Base-by-base conservation (phyloP, 306 rosid genomes). In the Malus domestica region DNA sequence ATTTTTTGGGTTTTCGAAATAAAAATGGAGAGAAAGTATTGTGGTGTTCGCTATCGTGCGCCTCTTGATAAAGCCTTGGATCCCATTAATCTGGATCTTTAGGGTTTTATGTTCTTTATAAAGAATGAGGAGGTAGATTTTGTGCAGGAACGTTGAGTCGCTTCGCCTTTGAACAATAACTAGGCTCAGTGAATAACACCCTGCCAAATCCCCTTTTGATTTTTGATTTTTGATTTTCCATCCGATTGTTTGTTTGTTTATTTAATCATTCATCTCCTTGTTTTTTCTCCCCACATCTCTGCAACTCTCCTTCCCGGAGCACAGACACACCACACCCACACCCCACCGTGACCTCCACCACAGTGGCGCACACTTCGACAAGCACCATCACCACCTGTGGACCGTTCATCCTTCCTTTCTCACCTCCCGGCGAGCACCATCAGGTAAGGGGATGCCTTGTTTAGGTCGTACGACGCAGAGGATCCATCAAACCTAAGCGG, bases 81-180 rank as follows among this genome's bases (percentile, higher is more conserved):
- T 86, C 84, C 83, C 3, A 16, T 3, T 7, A 8, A 18, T 4
- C 58, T 81, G 83, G 79, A 73, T 73, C 70, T 40, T 14, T 33
- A 14, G 63, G 68, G 88, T 19, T 74, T 74, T 67, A 80, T 18
- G 9, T 44, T 78, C 67, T 61, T 29, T 25, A 19, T 19, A 52
- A 30, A 64, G 40, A 22, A 6, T 6, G 42, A 49, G 54, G 96
- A 80, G 93, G 93, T 89, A 94, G 5, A 79, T 75, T 73, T 74
- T 23, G 4, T 8, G 97, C 97, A 85, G 90, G 80, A 27, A 74
- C 4, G 99, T 96, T 95, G 99, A 95, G 97, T 95, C 93, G 54
- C 91, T 96, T 85, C 82, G 86, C 89, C 90, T 88, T 79, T 49
- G 92, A 72, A 1, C 25, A 66, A 8, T 4, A 33, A 2, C 8